Evolutionary conservation across 1,284 basidiomycete species (phyloP).

Genomic region (Trichosporon sp.): DNA sequence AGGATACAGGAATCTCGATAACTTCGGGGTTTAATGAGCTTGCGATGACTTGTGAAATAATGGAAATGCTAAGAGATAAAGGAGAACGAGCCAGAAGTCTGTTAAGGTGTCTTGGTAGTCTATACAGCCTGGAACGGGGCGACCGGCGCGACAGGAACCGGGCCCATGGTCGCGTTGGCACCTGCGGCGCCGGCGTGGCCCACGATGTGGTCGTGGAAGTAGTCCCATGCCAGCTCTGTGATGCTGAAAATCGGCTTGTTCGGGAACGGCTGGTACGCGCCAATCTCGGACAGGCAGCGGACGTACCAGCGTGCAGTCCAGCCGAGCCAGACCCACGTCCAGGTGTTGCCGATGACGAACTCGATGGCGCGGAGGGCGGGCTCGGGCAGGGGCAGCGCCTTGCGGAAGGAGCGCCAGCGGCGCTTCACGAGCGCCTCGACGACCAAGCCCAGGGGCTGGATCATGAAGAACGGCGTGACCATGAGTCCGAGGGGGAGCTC

Average conservation of each 20-base stretch:
- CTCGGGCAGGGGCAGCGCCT: not conserved
- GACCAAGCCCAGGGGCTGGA: conserved; percentile 47
- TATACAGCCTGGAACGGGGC: not conserved
- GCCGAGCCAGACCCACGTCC: conserved; percentile 52
- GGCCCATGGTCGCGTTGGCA: not conserved
- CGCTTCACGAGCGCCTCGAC: conserved; percentile 43
- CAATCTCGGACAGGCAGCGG: conserved; percentile 10
- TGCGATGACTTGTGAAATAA: not conserved
- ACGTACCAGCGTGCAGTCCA: conserved; percentile 49
- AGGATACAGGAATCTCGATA: not conserved
- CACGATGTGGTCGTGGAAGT: conserved; percentile 4
- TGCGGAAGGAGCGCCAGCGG: conserved; percentile 34
- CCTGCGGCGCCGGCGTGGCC: no score
- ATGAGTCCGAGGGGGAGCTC: conserved; percentile 8
- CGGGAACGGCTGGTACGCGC: conserved; percentile 10
- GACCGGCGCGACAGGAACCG: not conserved
- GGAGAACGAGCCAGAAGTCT: not conserved
- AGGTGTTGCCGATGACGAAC: conserved; percentile 43
- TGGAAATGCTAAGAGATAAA: not conserved
- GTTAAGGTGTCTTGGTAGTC: not conserved
- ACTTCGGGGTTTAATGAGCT: not conserved
- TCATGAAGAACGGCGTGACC: conserved; percentile 47
- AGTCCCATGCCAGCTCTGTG: conserved; percentile 12
- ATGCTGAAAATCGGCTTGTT: conserved; percentile 14
- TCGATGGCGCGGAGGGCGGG: conserved; percentile 39